Evolutionary conservation across 495 filamentous ascomycete genomes (phyloP), one percentile per base, ranked within the genome.

Genomic region (Niebla homalea): DNA sequence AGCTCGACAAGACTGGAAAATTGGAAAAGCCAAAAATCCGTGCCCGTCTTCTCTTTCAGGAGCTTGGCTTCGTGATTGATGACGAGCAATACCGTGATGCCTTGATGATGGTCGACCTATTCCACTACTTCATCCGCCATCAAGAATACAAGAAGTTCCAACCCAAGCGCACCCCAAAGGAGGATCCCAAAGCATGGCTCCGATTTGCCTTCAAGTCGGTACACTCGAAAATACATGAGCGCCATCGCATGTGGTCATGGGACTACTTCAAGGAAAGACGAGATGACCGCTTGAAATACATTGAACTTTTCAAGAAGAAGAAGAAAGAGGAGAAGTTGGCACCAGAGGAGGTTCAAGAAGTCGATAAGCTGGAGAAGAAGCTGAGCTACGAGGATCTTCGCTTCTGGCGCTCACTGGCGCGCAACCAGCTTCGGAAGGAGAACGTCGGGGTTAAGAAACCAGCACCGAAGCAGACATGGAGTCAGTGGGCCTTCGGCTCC

Each of bases 121-220:
- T 98, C 70, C 92, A 98, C 65, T 97, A 90, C 62, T 98, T 94
- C 63, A 85, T 97, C 57, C 84, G 89, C 37, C 93, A 98, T 57
- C 92, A 97, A 63, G 89, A 98, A 63, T 94, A 95, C 70, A 93
- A 88, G 64, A 93, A 88, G 64, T 74, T 84, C 51, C 89, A 94
- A 57, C 92, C 92, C 2, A 92, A 92, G 59, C 78, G 72, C 22
- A 75, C 76, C 1, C 85, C 86, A 0, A 95, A 89, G 62, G 87
- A 98, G 59, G 84, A 96, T 50, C 92, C 92, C 29, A 76, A 77
- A 21, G 93, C 88, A 2, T 98, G 92, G 92, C 68, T 98, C 20
- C 75, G 72, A 40, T 98, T 96, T 68, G 92, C 89, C 10, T 87
- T 82, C 41, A 74, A 92, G 53, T 85, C 89, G 47, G 81, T 98